A percentile compares a stretch with the other conserved stretches of the same genome.
Evolutionary conservation across 2,329 filamentous ascomycete species (phyloP).

Genomic region (Rutstroemia sydowiana): DNA sequence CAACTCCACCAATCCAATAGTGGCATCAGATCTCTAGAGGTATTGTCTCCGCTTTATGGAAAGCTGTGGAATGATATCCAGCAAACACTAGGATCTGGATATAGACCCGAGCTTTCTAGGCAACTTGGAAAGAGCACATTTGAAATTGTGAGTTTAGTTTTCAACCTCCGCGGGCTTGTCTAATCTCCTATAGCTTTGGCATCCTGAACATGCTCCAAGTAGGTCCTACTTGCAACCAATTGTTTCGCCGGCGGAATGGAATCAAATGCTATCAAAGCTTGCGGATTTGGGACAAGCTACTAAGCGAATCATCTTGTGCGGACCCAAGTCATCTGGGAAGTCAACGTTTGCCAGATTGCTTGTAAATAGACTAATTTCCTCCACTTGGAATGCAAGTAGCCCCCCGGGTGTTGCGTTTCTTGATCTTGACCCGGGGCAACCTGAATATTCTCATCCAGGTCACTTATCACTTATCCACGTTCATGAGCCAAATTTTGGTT

Average conservation of each 20-base stretch:
- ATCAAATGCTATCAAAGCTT: constrained; percentile 34
- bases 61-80: constrained; percentile 54
- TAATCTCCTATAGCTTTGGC: constrained; percentile 39
- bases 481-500: constrained; percentile 52
- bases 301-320: constrained; percentile 52
- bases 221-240: constrained; percentile 46
- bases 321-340: constrained; percentile 67
- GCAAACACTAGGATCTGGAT: constrained; percentile 16
- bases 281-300: constrained; percentile 30
- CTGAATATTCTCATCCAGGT: constrained; percentile 65
- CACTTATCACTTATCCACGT: constrained; percentile 61
- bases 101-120: constrained; percentile 9
- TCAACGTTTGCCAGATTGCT: constrained; percentile 65
- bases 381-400: constrained; percentile 2
- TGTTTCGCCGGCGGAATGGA: constrained; percentile 52
- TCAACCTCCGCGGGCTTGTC: background rate
- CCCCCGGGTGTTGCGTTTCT: constrained; percentile 43
- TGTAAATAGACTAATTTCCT: constrained; percentile 52
- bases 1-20: constrained; percentile 43
- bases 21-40: constrained; percentile 46
- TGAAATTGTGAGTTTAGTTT: constrained; percentile 37
- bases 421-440: constrained; percentile 71
- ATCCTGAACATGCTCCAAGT: constrained; percentile 45
- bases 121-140: constrained; percentile 34
- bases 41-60: constrained; percentile 58